Base-by-base conservation (phyloP, 2,329 filamentous ascomycete genomes). In the Hymenoscyphus linearis region DNA sequence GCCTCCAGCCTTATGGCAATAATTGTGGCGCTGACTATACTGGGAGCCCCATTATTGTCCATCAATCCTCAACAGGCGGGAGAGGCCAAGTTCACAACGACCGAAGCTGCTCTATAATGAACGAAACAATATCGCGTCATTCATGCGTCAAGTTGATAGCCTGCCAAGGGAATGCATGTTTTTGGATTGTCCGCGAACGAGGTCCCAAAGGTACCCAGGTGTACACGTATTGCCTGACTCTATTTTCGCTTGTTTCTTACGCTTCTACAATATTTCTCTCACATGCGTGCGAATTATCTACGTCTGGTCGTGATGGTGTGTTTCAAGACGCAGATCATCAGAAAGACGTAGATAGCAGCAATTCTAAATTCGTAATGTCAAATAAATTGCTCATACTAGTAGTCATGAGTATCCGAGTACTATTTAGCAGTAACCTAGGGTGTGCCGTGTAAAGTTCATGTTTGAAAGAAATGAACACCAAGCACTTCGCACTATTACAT, bases 101-200 rank as follows among this genome's bases (percentile, higher is more conserved):
- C 52, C 22, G 52, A 18, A 18, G 52, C 52, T 27, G 18, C 7
- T 14, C 26, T 7, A 34, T 2, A 5, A 35, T 26, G 31, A 54
- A 54, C 52, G 52, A 54, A 54, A 54, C 52, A 22, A n/a, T 22
- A 35, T 27, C 18, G 52, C 52, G 52, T 36, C 31, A 54, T 35
- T 13, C 27, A 54, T 27, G 27, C 26, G 52, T 36, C 52, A 35
- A 25, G 18, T 50, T 50, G 18, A 50, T 50, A 7, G 22, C 18
- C 18, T 50, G 44, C 44, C 44, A 50, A 50, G 44, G 22, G 12
- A 10, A 50, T 5, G 44, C 44, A 50, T 50, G 44, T 25, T 50
- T 25, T 22, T 22, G 9, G 22, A 50, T 12, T 22, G 3, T 50
- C 44, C 25, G 22, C 18, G 18, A 50, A 50, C 18, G 25, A 18